Evolutionary conservation across 2,329 filamentous ascomycete genomes (phyloP).

Genomic region (Fusarium albidum): DNA sequence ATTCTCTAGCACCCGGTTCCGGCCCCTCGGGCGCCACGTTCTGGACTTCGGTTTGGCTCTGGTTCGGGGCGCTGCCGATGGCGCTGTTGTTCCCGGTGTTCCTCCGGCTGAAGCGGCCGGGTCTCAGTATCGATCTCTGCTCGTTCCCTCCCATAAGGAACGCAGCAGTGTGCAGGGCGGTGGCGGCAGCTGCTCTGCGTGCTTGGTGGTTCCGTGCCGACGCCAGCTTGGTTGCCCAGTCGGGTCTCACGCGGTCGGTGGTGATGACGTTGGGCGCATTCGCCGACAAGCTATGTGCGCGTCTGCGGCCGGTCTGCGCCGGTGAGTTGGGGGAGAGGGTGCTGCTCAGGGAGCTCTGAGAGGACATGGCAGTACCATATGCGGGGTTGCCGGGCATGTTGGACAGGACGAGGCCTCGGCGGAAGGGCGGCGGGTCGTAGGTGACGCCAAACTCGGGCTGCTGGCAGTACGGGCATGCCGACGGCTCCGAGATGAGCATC

Average conservation of each 20-base stretch:
- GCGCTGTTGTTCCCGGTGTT: constrained; percentile 51
- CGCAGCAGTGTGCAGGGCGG: constrained; percentile 91
- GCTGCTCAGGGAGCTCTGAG: constrained; percentile 80
- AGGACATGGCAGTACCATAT: constrained; percentile 79
- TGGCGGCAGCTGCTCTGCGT: constrained; percentile 88
- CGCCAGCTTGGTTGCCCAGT: constrained; percentile 91
- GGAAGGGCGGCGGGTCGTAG: constrained; percentile 88
- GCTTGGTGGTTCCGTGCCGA: constrained; percentile 86
- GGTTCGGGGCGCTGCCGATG: constrained; percentile 42
- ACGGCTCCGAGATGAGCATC: constrained; percentile 87
- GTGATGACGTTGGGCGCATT: constrained; percentile 87
- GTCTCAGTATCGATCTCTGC: constrained; percentile 54
- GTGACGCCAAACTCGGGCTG: constrained; percentile 97
- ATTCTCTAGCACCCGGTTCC: constrained; percentile 35
- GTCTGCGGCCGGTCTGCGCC: constrained; percentile 50
- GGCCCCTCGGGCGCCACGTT: constrained; percentile 31
- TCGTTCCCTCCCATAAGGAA: constrained; percentile 81
- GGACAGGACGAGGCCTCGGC: constrained; percentile 79
- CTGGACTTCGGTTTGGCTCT: constrained; percentile 16
- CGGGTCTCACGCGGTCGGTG: constrained; percentile 89
- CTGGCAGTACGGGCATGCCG: constrained; percentile 93
- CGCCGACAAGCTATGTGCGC: constrained; percentile 75
- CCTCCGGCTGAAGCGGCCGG: constrained; percentile 66
- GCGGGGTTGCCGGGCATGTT: constrained; percentile 50
- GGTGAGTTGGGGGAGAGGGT: constrained; percentile 53